A percentile compares a stretch with the other conserved stretches of the same genome.
Evolutionary conservation across 345 rosid genomes (phyloP).

Genomic region (Eucalyptus camaldulensis): DNA sequence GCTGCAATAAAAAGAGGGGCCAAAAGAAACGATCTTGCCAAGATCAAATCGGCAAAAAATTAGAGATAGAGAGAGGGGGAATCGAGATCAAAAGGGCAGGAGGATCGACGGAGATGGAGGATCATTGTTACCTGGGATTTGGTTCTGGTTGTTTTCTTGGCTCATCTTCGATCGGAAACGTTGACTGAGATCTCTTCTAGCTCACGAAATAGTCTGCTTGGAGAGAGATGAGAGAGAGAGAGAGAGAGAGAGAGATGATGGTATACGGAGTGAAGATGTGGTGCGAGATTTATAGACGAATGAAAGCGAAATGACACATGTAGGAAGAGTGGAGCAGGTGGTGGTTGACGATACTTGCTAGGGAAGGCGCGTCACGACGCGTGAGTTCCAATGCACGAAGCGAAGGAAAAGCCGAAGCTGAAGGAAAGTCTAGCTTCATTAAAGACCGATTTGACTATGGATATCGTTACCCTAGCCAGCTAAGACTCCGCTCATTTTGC

Average conservation of each 20-base stretch:
- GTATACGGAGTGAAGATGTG: not conserved
- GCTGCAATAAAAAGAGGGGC: not conserved
- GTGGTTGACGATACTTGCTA: not conserved
- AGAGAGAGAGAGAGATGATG: not conserved
- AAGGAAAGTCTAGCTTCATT: too few relatives aligned
- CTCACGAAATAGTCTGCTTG: not conserved
- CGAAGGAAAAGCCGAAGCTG: not conserved
- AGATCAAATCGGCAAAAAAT: not conserved
- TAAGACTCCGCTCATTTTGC: not conserved
- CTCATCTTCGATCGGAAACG: conserved; percentile 4
- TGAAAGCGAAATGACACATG: not conserved
- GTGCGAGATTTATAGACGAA: not conserved
- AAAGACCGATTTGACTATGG: not conserved
- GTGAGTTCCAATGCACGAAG: not conserved
- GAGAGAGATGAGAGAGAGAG: not conserved
- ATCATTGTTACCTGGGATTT: conserved; percentile 1
- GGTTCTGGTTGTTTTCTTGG: conserved; percentile 7
- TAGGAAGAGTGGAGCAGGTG: not conserved
- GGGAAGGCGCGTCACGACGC: not conserved
- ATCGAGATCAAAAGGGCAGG: not conserved
- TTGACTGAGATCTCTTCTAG: not conserved
- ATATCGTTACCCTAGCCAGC: not conserved
- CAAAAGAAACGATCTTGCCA: not conserved
- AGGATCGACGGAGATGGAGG: not conserved
- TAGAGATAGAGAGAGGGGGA: not conserved